A percentile compares a stretch with the other conserved stretches of the same genome.
Conservation (phyloP, 1,284 basidiomycete species). For the Megacollybia platyphylla region DNA sequence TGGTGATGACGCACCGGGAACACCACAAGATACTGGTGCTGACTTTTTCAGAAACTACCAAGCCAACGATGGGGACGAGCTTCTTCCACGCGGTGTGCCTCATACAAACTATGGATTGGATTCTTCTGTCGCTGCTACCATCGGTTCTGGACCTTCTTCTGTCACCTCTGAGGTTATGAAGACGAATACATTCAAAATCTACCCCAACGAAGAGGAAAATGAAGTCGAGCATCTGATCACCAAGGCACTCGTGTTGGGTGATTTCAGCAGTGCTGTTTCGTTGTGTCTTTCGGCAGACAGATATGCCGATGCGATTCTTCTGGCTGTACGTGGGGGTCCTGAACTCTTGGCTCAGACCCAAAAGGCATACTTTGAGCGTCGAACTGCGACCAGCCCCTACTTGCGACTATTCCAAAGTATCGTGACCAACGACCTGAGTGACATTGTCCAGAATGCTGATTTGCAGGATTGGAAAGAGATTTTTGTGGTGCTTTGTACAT, state of each 20-base stretch:
- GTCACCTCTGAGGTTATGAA: constrained; percentile 64
- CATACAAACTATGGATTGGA: constrained; percentile 71
- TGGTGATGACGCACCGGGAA: constrained; percentile 62
- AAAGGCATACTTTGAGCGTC: constrained; percentile 85
- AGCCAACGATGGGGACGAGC: constrained; percentile 39
- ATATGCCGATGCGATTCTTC: constrained; percentile 88
- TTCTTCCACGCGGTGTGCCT: constrained; percentile 50
- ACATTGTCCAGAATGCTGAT: constrained; percentile 94
- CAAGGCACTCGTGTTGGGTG: constrained; percentile 87
- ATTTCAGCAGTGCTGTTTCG: constrained; percentile 88
- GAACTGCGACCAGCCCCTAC: constrained; percentile 72
- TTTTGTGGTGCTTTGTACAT: constrained; percentile 95
- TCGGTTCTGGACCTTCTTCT: constrained; percentile 80
- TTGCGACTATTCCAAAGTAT: constrained; percentile 93
- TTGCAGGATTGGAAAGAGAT: constrained; percentile 93
- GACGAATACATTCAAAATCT: constrained; percentile 84
- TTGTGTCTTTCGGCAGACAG: constrained; percentile 84
- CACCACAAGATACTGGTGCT: constrained; percentile 53
- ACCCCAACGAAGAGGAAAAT: constrained; percentile 70
- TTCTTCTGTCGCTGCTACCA: constrained; percentile 84
- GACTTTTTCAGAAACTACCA: constrained; percentile 87
- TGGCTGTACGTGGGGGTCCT: constrained; percentile 85
- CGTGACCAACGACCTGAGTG: constrained; percentile 83
- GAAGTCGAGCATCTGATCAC: constrained; percentile 86
- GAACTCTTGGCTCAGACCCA: constrained; percentile 87